Percentiles rank a stretch among this genome's conserved stretches.
Conservation (phyloP, 2,329 filamentous ascomycete species). For the Myriosclerotinia scirpicola region DNA sequence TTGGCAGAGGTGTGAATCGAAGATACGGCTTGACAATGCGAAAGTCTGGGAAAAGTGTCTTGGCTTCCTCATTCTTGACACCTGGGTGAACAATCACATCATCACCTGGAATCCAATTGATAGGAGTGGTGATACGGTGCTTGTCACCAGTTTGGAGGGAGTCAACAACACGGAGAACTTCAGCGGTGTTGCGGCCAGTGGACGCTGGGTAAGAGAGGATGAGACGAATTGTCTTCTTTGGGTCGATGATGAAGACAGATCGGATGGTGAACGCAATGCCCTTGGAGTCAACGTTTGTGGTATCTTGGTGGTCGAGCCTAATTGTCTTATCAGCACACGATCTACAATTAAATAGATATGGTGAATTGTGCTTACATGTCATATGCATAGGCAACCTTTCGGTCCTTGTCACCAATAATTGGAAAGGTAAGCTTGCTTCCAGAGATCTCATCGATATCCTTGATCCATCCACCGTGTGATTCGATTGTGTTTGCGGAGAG, state of each 20-base stretch:
- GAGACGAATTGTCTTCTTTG: constrained; percentile 87
- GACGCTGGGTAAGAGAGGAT: constrained; percentile 92
- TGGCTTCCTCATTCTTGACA: constrained; percentile 81
- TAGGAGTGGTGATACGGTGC: constrained; percentile 83
- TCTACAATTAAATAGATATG: background rate
- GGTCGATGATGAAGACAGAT: constrained; percentile 92
- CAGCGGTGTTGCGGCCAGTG: constrained; percentile 78
- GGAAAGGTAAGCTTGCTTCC: constrained; percentile 70
- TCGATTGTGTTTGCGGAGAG: constrained; percentile 82
- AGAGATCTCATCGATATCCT: constrained; percentile 80
- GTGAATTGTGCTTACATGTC: constrained; percentile 63
- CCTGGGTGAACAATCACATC: constrained; percentile 89
- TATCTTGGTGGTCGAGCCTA: constrained; percentile 76
- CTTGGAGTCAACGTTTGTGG: constrained; percentile 77
- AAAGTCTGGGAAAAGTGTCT: constrained; percentile 81
- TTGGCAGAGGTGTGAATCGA: constrained; percentile 67
- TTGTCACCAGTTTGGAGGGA: constrained; percentile 82
- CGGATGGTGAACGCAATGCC: constrained; percentile 92
- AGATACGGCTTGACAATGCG: constrained; percentile 70
- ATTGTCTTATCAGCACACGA: background rate
- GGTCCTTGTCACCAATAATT: constrained; percentile 79
- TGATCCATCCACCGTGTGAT: constrained; percentile 86
- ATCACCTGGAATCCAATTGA: constrained; percentile 86
- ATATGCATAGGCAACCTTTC: constrained; percentile 73
- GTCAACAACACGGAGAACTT: constrained; percentile 77